Base-by-base conservation (phyloP, 2,329 filamentous ascomycete genomes). In the Colletotrichum eremochloae region DNA sequence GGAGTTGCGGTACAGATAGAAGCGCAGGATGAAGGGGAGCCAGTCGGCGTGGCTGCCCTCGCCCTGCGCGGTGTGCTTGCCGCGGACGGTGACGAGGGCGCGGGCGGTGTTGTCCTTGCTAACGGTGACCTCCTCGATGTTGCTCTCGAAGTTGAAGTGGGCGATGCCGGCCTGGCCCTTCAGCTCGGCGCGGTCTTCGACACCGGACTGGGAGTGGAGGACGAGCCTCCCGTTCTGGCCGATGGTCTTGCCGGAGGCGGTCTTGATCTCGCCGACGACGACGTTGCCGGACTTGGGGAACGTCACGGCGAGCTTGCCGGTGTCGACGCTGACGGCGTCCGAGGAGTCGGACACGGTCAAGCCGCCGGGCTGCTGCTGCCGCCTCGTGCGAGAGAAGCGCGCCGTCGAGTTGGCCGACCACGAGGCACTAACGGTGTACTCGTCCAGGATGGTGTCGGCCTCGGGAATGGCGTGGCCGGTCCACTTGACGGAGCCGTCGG, bases 401-500 rank as follows among this genome's bases (percentile, higher is more conserved):
- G 69, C 46, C 12, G 77, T 79, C 55, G 80, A 80, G 46, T 62
- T 75, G 46, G 48, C 74, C 56, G 58, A 63, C 2, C 70, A 60
- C 2, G 69, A 68, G 15, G 76, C 77, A 31, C 67, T 76, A 66
- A 80, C 70, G 0, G 79, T 84, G 75, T 88, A 89, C 24, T 82
- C 81, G 2, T 84, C 81, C 4, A 81, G 76, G 2, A 83, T 77
- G 0, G 74, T 75, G 1, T 84, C 82, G 0, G 82, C 83, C 6
- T 80, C 84, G 15, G 83, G 78, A 55, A 91, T 80, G 0, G 89
- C 88, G 75, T 91, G 89, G 0, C 84, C 88, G 3, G 86, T 89
- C 89, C 89, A 91, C 76, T 90, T 91, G 65, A 90, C 82, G 0
- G 89, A 89, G 36, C 86, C 87, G 78, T 91, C 89, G 1, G 85